A percentile compares a stretch with the other conserved stretches of the same genome.
Conservation (phyloP, 257 asterid species). For the Solanum chaucha region DNA sequence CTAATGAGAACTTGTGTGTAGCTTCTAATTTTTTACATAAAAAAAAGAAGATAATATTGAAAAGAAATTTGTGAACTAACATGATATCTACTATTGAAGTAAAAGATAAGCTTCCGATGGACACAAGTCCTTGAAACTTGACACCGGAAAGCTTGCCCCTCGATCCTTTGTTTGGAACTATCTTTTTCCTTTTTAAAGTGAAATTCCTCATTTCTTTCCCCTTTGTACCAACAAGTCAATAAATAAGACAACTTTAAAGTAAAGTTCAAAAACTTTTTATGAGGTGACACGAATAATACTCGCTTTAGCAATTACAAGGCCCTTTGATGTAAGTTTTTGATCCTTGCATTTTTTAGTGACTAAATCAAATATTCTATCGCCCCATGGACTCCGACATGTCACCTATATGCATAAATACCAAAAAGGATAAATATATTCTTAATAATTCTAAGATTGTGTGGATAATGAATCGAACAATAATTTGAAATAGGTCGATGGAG, state of each 20-base stretch:
- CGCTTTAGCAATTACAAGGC: conserved; percentile 77
- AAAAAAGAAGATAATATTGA: too few species aligned
- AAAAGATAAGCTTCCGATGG: neutral
- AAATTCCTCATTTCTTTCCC: neutral
- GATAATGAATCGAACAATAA: too few species aligned
- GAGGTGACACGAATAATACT: neutral
- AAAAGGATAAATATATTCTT: neutral
- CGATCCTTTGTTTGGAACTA: neutral
- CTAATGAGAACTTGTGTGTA: neutral
- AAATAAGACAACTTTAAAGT: neutral
- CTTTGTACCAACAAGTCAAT: neutral
- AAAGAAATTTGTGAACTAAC: neutral
- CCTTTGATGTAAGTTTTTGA: conserved; percentile 57
- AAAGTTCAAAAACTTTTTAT: neutral
- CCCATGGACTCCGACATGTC: conserved; percentile 56
- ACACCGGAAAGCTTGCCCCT: neutral
- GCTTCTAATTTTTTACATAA: too few species aligned
- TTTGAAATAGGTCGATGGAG: too few species aligned
- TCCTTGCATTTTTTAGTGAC: conserved; percentile 57
- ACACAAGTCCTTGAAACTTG: neutral
- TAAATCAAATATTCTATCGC: conserved; percentile 62
- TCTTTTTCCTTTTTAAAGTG: neutral
- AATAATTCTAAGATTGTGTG: neutral
- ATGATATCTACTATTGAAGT: too few species aligned
- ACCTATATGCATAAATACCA: conserved; percentile 21